Evolutionary conservation across 306 rosid genomes (phyloP).

Genomic region (Albizia julibrissin): DNA sequence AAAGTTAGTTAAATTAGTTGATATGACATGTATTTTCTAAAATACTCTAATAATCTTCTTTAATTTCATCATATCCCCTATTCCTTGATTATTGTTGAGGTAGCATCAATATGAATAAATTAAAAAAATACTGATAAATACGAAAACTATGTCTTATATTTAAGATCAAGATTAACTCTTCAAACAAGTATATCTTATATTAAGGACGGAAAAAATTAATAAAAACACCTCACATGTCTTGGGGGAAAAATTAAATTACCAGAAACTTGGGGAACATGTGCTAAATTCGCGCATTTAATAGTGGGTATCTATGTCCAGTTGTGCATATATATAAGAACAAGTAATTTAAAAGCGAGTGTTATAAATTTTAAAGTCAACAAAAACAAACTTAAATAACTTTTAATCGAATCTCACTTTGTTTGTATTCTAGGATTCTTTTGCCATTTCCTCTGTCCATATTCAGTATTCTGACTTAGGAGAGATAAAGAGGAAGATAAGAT

Average conservation of each 20-base stretch:
- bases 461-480: background rate
- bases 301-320: background rate
- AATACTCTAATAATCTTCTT: too few species aligned
- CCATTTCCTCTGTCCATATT: background rate
- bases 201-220: too few species aligned
- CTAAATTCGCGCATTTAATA: background rate
- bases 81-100: too few species aligned
- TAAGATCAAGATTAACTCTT: too few species aligned
- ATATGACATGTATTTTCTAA: too few species aligned
- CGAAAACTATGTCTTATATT: too few species aligned
- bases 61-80: too few species aligned
- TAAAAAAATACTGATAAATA: fast-evolving
- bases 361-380: background rate
- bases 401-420: background rate
- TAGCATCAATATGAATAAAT: fast-evolving
- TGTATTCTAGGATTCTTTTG: background rate
- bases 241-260: background rate
- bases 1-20: too few species aligned
- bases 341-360: background rate
- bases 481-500: background rate
- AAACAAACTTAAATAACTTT: background rate
- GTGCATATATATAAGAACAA: background rate
- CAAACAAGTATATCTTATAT: too few species aligned
- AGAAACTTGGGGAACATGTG: background rate
- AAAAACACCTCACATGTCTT: background rate